Conservation (phyloP, 148 eudicot genomes). For the Dianthus caryophyllus region DNA sequence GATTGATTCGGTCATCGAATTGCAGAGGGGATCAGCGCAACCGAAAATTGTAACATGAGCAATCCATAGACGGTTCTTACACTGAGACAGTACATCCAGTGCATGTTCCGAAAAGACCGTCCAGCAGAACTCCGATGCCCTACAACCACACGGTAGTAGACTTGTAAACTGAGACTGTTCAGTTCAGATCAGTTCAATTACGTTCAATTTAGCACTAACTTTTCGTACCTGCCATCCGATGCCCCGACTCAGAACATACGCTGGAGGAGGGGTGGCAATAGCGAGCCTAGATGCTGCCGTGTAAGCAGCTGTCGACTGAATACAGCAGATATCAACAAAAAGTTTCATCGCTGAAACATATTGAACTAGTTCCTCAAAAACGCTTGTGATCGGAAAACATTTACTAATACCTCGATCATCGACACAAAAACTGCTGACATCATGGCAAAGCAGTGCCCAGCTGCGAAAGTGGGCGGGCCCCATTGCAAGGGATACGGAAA, state of each 20-base stretch:
- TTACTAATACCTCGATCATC: conserved; percentile 85
- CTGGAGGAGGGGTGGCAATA: conserved; percentile 98
- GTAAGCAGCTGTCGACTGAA: conserved; percentile 91
- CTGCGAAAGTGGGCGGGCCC: conserved; percentile 96
- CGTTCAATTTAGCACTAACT: too few relatives aligned
- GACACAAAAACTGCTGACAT: conserved; percentile 98
- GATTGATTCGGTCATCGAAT: too few relatives aligned
- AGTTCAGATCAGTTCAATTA: too few relatives aligned
- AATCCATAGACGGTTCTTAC: conserved; percentile 45
- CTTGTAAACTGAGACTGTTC: too few relatives aligned
- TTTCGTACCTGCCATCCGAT: conserved; percentile 99
- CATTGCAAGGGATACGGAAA: conserved; percentile 96
- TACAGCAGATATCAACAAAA: neutral
- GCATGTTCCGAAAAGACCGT: conserved; percentile 86
- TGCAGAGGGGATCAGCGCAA: too few relatives aligned
- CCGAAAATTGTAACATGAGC: too few relatives aligned
- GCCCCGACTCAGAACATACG: conserved; percentile 97
- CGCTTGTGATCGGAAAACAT: too few relatives aligned
- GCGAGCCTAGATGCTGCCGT: conserved; percentile 96
- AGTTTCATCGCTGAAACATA: neutral
- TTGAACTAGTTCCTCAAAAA: too few relatives aligned
- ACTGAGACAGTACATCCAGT: conserved; percentile 94
- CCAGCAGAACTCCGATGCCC: conserved; percentile 88
- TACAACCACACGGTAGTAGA: too few relatives aligned
- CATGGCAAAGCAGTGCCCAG: conserved; percentile 96